Evolutionary conservation across 148 eudicot genomes (phyloP).

Genomic region (Euryodendron excelsum): DNA sequence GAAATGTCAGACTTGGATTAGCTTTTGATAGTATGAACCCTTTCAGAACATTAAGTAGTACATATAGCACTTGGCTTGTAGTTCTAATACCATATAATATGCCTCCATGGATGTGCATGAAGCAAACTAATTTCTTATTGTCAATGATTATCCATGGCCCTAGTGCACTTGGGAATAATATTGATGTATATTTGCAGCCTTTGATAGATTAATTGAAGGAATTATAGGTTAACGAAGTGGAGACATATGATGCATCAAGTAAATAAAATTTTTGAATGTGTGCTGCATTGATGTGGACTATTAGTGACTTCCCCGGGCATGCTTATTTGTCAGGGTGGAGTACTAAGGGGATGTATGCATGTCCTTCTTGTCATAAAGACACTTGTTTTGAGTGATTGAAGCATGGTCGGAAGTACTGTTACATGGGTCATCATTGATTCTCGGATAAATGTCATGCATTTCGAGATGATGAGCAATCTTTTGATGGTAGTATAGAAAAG

Average conservation of each 20-base stretch:
- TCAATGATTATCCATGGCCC: conserved; percentile 12
- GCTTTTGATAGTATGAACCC: conserved; percentile 17
- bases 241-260: not conserved
- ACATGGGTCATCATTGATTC: conserved; percentile 2
- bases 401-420: conserved; percentile 1
- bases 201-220: conserved; percentile 10
- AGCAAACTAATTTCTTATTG: not conserved
- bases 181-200: conserved; percentile 9
- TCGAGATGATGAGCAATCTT: not conserved
- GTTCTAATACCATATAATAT: not conserved
- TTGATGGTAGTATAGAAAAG: not conserved
- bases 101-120: not conserved
- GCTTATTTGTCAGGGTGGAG: conserved; percentile 25
- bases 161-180: conserved; percentile 1
- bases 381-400: not conserved
- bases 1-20: conserved; percentile 11
- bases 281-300: conserved; percentile 20
- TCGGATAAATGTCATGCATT: not conserved
- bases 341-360: conserved; percentile 9
- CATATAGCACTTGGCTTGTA: conserved; percentile 11
- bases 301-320: conserved; percentile 19
- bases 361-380: not conserved
- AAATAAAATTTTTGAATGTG: not conserved
- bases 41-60: not conserved
- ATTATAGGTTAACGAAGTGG: conserved; percentile 5